phyloP scores from a whole-genome alignment of 352 stramenopile species.

The Globisporangium echinulatum region DNA sequence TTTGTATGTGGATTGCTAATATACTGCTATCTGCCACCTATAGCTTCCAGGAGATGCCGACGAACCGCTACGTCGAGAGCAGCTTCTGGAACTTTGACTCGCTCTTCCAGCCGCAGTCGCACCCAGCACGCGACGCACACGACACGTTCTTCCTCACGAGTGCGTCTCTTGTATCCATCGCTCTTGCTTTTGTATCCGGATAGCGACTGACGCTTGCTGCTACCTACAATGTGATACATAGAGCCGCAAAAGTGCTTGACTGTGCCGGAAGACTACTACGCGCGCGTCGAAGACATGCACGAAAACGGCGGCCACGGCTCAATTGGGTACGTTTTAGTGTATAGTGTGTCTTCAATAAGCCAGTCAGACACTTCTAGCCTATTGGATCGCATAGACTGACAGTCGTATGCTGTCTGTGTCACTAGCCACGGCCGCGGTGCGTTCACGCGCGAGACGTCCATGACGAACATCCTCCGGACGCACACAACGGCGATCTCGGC shows the following conservation, averaged over 20 bases:
- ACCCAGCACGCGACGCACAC: slow-evolving; percentile 98
- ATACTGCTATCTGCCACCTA: not conserved
- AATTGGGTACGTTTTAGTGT: slow-evolving; percentile 87
- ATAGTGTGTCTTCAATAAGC: too few species aligned
- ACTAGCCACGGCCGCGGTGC: slow-evolving; percentile 66
- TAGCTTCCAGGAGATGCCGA: slow-evolving; percentile 99
- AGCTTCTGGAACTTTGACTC: slow-evolving; percentile 99
- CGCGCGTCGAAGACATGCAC: slow-evolving; percentile 98
- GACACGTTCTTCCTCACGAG: slow-evolving; percentile 99
- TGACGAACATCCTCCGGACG: slow-evolving; percentile 99
- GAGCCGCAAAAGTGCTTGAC: slow-evolving; percentile 63
- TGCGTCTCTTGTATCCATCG: slow-evolving; percentile 20
- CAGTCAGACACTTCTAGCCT: too few species aligned
- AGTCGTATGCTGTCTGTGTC: too few species aligned
- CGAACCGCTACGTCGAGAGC: slow-evolving; percentile 98
- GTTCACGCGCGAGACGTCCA: slow-evolving; percentile 94
- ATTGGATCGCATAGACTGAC: too few species aligned
- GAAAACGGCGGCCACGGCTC: slow-evolving; percentile 94
- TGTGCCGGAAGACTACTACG: slow-evolving; percentile 99
- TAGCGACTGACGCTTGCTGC: not conserved
- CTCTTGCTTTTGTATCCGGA: not conserved
- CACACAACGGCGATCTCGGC: slow-evolving; percentile 99
- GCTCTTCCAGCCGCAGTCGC: slow-evolving; percentile 99
- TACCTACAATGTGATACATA: slow-evolving; percentile 12
- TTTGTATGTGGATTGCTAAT: too few species aligned